Base-by-base conservation (phyloP, 345 rosid species). In the Euphorbia lathyris region DNA sequence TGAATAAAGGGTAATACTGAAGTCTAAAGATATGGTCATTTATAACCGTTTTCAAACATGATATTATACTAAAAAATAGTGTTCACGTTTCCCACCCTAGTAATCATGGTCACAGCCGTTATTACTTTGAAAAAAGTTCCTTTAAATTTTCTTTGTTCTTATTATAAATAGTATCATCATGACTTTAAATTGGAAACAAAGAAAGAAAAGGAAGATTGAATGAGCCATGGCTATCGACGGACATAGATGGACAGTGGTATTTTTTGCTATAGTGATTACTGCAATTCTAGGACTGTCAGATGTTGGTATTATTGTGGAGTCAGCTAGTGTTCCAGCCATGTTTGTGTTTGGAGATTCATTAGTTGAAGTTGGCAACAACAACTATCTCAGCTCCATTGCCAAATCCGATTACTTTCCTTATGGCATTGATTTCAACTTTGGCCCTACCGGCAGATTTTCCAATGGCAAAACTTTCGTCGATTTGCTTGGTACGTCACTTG, bases 381-480 rank as follows among this genome's bases (percentile, higher is more conserved):
- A 76, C 50, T 76, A 71, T 47, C 79, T 71, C 30, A 66, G 58
- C 58, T 66, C 75, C 20, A 47, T 58, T 7, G 79, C 79, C 19
- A 76, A 60, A 61, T 26, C 75, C 26, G 58, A 76, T 71, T 76
- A 76, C 58, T 71, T 38, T 40, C 79, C 79, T 19, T 76, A 76
- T 25, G 79, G 79, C 9, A 25, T 76, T 32, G 79, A 76, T 45
- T 76, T 25, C 55, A 40, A n/a, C 3, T 25, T 17, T 1, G 75
- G 75, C 30, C 68, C 79, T 3, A 66, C 79, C 0, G 79, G 79
- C 9, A 76, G 79, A 71, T 76, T 76, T 43, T 58, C 26, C 50
- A 76, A 76, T 53, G 79, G 75, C 48, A 76, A 66, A 66, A 76
- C 79, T 32, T 76, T 76, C 19, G 75, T 61, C 9, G 79, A 76